Evolutionary conservation across 2,329 filamentous ascomycete genomes (phyloP).

Genomic region (Penicillium polonicum): DNA sequence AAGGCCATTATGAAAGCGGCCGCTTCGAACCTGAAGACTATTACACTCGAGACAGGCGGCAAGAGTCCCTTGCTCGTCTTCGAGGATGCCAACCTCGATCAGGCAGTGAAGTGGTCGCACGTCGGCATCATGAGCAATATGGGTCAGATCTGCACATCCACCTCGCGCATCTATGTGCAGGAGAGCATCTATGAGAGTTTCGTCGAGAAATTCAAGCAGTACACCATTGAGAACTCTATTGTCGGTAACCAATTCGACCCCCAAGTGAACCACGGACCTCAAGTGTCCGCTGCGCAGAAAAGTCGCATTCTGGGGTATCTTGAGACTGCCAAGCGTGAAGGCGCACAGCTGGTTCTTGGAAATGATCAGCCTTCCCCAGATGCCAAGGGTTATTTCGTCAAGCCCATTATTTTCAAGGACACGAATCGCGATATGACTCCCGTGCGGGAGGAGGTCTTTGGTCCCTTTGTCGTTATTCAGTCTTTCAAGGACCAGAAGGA

Average conservation of each 20-base stretch:
- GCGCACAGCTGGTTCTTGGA: slow-evolving; percentile 32
- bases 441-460: slow-evolving; percentile 40
- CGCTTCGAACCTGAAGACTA: slow-evolving; percentile 40
- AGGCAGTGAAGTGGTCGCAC: slow-evolving; percentile 42
- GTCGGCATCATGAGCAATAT: slow-evolving; percentile 59
- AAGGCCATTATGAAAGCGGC: slow-evolving; percentile 10
- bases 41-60: slow-evolving; percentile 51
- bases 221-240: slow-evolving; percentile 1
- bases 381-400: slow-evolving; percentile 20
- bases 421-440: slow-evolving; percentile 31
- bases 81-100: slow-evolving; percentile 47
- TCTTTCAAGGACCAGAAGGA: slow-evolving; percentile 36
- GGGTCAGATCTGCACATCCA: slow-evolving; percentile 67
- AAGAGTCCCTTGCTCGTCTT: slow-evolving; percentile 48
- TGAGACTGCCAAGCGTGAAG: slow-evolving; percentile 32
- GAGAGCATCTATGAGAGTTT: slow-evolving; percentile 37
- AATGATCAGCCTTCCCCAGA: slow-evolving; percentile 13
- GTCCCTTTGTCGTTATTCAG: slow-evolving; percentile 36
- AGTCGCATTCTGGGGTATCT: slow-evolving; percentile 13
- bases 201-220: slow-evolving; percentile 31
- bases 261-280: slow-evolving; percentile 11
- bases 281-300: slow-evolving; percentile 9
- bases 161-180: slow-evolving; percentile 64
- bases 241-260: slow-evolving; percentile 3
- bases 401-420: slow-evolving; percentile 28